Evolutionary conservation across 495 filamentous ascomycete genomes (phyloP), one percentile per base, ranked within the genome.

Genomic region (Xylaria curta): DNA sequence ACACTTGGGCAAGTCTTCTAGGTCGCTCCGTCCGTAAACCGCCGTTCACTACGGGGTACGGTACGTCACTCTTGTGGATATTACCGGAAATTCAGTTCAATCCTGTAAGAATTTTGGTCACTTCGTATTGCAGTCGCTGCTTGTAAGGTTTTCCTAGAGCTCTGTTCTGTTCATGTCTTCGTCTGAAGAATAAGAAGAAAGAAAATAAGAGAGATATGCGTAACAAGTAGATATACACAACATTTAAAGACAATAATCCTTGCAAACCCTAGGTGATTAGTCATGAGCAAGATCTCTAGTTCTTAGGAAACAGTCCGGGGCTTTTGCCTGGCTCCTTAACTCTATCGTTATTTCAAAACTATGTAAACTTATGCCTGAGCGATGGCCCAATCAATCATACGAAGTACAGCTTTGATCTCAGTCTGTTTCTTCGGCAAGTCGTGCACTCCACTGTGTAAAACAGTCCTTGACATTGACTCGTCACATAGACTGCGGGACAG

Each of bases 351-450:
- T 7, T 12, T 9, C 26, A 21, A 54, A 54, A 2, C 21, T 26
- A n/a, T 4, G 28, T 12, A 2, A 54, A 28, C 3, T 7, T 56
- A 56, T 56, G 1, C 12, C 26, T 56, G 53, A 31, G 13, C 9
- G 9, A 56, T 56, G 31, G 53, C 53, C 53, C 53, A 56, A 26
- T 56, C 53, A 3, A 56, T 31, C 24, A 31, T 56, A 31, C 53
- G 53, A 56, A 56, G 24, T 56, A 56, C 24, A 15, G 53, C 53
- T 21, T 56, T 56, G 53, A 56, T 56, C 53, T 56, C 53, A 4
- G 24, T 31, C 24, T 26, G 21, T 56, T 31, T 56, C 10, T 56
- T 56, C 12, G 53, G 53, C 24, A 56, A 13, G 24, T 56, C 53
- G 24, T 56, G 53, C 53, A 17, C 24, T 15, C 53, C 53, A 6